Evolutionary conservation across 2,329 filamentous ascomycete genomes (phyloP).

Genomic region (Aureobasidium sp.): DNA sequence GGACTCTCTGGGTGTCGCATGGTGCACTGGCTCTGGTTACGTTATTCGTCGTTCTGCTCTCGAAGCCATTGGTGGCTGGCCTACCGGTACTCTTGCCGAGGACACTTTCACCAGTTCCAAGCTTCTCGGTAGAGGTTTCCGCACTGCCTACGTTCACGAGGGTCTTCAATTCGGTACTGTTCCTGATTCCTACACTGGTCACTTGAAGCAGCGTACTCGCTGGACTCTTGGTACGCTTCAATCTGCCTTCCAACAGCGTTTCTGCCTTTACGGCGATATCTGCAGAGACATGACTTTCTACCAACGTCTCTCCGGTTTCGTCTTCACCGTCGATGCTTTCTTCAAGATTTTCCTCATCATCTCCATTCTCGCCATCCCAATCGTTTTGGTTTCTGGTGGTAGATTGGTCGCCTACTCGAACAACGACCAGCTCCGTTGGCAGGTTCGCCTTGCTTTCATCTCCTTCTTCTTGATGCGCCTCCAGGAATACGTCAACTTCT

Average conservation of each 20-base stretch:
- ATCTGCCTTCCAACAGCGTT: conserved; percentile 54
- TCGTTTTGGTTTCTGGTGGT: conserved; percentile 52
- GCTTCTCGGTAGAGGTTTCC: conserved; percentile 56
- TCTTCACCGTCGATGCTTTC: conserved; percentile 33
- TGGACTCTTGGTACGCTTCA: conserved; percentile 52
- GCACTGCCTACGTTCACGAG: conserved; percentile 54
- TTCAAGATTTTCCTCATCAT: conserved; percentile 53
- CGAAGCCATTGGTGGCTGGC: conserved; percentile 56
- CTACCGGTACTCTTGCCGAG: conserved; percentile 53
- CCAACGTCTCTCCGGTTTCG: conserved; percentile 42
- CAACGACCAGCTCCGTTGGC: conserved; percentile 23
- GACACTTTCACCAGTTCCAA: conserved; percentile 54
- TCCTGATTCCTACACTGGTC: conserved; percentile 49
- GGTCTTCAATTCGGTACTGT: conserved; percentile 55
- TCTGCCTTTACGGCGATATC: conserved; percentile 42
- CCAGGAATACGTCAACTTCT: conserved; percentile 56
- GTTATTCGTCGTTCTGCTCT: conserved; percentile 53
- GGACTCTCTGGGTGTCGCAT: conserved; percentile 47
- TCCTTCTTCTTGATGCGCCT: conserved; percentile 39
- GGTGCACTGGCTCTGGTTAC: conserved; percentile 60
- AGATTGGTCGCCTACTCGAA: conserved; percentile 51
- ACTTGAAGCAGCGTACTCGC: conserved; percentile 52
- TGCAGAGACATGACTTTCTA: conserved; percentile 48
- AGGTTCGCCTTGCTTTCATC: conserved; percentile 15
- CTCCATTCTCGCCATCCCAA: conserved; percentile 51